These are phyloP conservation scores for Pleoardoris graminearum DNA, from an alignment of 2,329 filamentous ascomycete genomes.

Conservation along the genomic window DNA sequence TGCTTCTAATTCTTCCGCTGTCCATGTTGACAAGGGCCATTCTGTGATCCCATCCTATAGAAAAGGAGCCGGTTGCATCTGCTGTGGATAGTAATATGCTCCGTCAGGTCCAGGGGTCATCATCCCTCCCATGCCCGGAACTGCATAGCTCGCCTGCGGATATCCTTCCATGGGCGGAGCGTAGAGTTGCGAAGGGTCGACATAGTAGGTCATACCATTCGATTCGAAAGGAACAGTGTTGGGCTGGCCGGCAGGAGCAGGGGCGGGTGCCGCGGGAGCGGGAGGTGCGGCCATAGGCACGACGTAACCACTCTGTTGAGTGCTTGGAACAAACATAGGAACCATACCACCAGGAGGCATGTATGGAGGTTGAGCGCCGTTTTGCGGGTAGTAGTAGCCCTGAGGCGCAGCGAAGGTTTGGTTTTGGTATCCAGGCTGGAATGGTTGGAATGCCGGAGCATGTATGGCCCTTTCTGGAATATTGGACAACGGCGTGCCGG, in stretches of 20 bases:
- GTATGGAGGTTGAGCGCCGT: conserved; percentile 43
- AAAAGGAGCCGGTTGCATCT: conserved; percentile 54
- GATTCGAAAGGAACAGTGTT: conserved; percentile 78
- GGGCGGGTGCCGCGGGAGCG: conserved; percentile 24
- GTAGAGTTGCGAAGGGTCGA: conserved; percentile 73
- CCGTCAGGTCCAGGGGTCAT: conserved; percentile 64
- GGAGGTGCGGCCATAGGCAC: conserved; percentile 43
- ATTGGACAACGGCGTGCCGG: conserved; percentile 81
- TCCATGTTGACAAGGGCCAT: too few species aligned
- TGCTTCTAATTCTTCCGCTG: too few species aligned
- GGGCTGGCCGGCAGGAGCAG: conserved; percentile 46
- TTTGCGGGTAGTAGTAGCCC: conserved; percentile 66
- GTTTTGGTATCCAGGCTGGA: conserved; percentile 58
- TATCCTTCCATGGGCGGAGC: conserved; percentile 48
- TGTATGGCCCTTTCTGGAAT: conserved; percentile 93
- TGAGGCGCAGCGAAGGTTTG: conserved; percentile 41
- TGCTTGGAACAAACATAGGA: conserved; percentile 61
- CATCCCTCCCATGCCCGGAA: conserved; percentile 75
- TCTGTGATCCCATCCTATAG: conserved; percentile 25
- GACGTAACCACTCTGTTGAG: conserved; percentile 54
- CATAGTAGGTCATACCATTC: conserved; percentile 96
- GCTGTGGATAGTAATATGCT: conserved; percentile 63
- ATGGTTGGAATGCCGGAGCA: conserved; percentile 81
- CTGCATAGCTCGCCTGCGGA: conserved; percentile 55
- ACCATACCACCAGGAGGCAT: conserved; percentile 54